Evolutionary conservation across 2,329 filamentous ascomycete species (phyloP).

Genomic region (Fonsecaea multimorphosa): DNA sequence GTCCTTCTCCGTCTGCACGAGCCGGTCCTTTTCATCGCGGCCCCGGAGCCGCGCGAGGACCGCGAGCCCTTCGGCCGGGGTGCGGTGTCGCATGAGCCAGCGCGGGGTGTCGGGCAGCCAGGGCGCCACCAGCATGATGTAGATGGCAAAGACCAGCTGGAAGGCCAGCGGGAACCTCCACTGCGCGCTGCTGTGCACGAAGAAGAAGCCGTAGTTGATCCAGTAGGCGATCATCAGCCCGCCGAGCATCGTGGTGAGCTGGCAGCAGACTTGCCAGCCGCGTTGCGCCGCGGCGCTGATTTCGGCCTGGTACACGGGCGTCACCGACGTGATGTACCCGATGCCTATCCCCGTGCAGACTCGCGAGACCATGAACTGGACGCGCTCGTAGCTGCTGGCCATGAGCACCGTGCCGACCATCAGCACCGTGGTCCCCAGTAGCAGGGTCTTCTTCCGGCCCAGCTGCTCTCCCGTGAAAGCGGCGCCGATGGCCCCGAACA

Average conservation of each 20-base stretch:
- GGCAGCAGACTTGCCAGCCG: conserved; percentile 20
- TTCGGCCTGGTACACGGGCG: conserved; percentile 51
- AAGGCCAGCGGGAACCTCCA: conserved; percentile 33
- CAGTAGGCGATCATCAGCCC: conserved; percentile 28
- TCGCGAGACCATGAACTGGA: conserved; percentile 33
- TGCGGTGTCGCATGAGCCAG: conserved; percentile 58
- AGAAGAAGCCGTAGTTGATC: conserved; percentile 23
- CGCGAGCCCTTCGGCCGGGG: conserved; percentile 58
- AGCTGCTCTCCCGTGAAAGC: conserved; percentile 53
- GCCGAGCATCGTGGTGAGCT: conserved; percentile 26
- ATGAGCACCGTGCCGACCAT: conserved; percentile 51
- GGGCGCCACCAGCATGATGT: conserved; percentile 52
- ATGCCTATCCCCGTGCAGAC: conserved; percentile 22
- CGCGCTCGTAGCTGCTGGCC: conserved; percentile 38
- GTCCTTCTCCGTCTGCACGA: conserved; percentile 45
- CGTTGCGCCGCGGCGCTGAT: conserved; percentile 24
- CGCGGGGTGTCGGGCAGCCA: conserved; percentile 51
- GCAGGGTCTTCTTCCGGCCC: conserved; percentile 56
- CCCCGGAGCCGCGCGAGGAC: conserved; percentile 49
- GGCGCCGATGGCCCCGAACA: conserved; percentile 56
- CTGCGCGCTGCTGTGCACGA: conserved; percentile 15
- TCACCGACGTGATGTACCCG: conserved; percentile 12
- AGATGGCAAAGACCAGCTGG: conserved; percentile 47
- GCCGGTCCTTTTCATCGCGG: conserved; percentile 41
- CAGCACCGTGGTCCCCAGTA: conserved; percentile 62